Evolutionary conservation across 805 yeast genomes (phyloP).

Genomic region (Wickerhamomyces canadensis): DNA sequence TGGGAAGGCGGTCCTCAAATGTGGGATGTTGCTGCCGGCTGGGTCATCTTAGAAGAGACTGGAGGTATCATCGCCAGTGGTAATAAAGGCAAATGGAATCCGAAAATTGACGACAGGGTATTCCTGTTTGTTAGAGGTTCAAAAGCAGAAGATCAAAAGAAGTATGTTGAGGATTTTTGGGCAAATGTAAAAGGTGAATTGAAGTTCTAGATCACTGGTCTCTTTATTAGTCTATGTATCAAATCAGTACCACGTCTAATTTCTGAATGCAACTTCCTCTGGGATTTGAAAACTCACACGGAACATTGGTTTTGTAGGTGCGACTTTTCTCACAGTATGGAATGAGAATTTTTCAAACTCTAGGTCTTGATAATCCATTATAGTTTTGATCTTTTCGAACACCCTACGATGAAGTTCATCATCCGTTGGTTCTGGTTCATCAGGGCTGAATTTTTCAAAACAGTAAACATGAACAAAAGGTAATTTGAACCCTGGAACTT

Average conservation of each 20-base stretch:
- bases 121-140: slow-evolving; percentile 56
- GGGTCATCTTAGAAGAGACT: slow-evolving; percentile 54
- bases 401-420: slow-evolving; percentile 68
- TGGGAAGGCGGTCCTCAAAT: slow-evolving; percentile 71
- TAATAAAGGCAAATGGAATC: slow-evolving; percentile 41
- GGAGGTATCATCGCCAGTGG: slow-evolving; percentile 58
- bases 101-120: slow-evolving; percentile 45
- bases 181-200: slow-evolving; percentile 40
- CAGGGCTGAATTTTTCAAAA: slow-evolving; percentile 81
- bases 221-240: no score
- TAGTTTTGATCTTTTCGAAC: slow-evolving; percentile 42
- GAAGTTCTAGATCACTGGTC: slow-evolving; percentile 33
- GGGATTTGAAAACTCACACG: slow-evolving; percentile 80
- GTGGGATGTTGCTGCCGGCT: slow-evolving; percentile 70
- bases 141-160: slow-evolving; percentile 32
- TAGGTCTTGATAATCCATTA: slow-evolving; percentile 38
- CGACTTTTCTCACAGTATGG: slow-evolving; percentile 88
- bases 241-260: not conserved
- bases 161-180: slow-evolving; percentile 47
- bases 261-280: slow-evolving; percentile 51
- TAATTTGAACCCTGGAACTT: slow-evolving; percentile 44
- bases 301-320: slow-evolving; percentile 96
- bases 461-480: slow-evolving; percentile 88
- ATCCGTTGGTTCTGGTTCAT: slow-evolving; percentile 61
- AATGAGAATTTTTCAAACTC: slow-evolving; percentile 48